Conservation (phyloP, 345 rosid genomes). For the Leavenworthia alabamica region DNA sequence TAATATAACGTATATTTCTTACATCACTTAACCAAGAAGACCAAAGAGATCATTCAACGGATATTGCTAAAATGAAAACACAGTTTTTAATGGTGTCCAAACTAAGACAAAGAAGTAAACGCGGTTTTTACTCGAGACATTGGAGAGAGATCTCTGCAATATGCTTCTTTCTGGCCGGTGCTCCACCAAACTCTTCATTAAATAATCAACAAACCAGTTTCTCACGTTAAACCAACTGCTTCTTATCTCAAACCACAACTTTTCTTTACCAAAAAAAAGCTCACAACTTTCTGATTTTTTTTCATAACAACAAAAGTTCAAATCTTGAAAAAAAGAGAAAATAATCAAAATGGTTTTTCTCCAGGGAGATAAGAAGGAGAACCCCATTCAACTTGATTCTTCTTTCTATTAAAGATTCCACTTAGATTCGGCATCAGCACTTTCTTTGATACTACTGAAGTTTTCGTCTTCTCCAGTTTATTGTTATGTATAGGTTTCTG, state of each 20-base stretch:
- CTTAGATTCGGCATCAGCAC: slow-evolving; percentile 54
- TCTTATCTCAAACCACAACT: slow-evolving; percentile 19
- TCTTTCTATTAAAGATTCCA: slow-evolving; percentile 66
- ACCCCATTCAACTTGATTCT: slow-evolving; percentile 79
- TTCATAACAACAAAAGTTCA: slow-evolving; percentile 10
- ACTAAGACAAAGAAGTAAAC: too few relatives aligned
- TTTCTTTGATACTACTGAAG: slow-evolving; percentile 50
- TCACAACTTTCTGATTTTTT: slow-evolving; percentile 13
- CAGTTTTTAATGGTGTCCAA: too few relatives aligned
- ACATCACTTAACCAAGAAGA: too few relatives aligned
- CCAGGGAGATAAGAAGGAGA: slow-evolving; percentile 75
- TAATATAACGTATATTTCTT: too few relatives aligned
- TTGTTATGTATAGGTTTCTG: slow-evolving; percentile 38
- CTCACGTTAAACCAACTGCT: slow-evolving; percentile 8
- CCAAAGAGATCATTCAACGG: too few relatives aligned
- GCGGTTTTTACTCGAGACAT: too few relatives aligned
- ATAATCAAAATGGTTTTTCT: slow-evolving; percentile 50
- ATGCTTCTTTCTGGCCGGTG: too few relatives aligned
- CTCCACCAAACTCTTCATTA: too few relatives aligned
- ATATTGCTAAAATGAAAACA: too few relatives aligned
- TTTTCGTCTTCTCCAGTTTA: slow-evolving; percentile 60
- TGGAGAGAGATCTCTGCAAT: too few relatives aligned
- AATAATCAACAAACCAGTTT: slow-evolving; percentile 16
- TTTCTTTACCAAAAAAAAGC: neutral
- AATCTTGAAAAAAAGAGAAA: slow-evolving; percentile 27